Evolutionary conservation across 2,329 filamentous ascomycete species (phyloP).

Genomic region (Myotisia sp.): DNA sequence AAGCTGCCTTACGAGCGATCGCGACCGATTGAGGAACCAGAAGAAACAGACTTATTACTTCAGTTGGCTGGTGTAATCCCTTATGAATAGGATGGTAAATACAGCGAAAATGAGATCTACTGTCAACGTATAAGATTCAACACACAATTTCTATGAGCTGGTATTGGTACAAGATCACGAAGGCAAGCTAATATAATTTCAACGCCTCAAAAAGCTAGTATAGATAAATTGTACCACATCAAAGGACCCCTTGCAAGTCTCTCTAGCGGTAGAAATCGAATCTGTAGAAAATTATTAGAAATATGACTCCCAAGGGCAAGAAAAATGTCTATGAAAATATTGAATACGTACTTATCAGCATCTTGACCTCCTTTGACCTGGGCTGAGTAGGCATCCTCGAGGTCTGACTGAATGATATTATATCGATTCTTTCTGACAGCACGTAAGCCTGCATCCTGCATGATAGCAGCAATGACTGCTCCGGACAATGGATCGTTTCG

Average conservation of each 20-base stretch:
- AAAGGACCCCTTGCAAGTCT: conserved; percentile 7
- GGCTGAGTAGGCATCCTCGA: conserved; percentile 92
- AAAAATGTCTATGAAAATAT: neutral
- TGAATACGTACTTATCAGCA: conserved; percentile 41
- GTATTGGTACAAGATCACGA: too few species aligned
- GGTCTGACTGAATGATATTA: conserved; percentile 94
- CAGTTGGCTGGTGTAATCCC: neutral
- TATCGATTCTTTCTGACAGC: conserved; percentile 96
- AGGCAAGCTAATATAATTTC: too few species aligned
- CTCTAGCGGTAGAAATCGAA: conserved; percentile 75
- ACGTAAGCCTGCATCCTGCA: conserved; percentile 93
- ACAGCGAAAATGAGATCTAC: too few species aligned
- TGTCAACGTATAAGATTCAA: too few species aligned
- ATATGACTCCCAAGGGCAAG: neutral
- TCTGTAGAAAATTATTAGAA: conserved; percentile 36
- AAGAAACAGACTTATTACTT: neutral
- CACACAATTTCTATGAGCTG: too few species aligned
- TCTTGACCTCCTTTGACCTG: conserved; percentile 79
- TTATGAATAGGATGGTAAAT: too few species aligned
- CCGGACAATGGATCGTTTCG: conserved; percentile 91
- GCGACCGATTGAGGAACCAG: neutral
- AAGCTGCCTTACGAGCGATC: neutral
- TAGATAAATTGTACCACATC: too few species aligned
- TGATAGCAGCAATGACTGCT: conserved; percentile 93
- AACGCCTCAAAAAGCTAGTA: too few species aligned